A percentile compares a stretch with the other conserved stretches of the same genome.
These are phyloP conservation scores for Solanum megistacrolobum DNA, from an alignment of 257 asterid genomes.

Conservation along the genomic window DNA sequence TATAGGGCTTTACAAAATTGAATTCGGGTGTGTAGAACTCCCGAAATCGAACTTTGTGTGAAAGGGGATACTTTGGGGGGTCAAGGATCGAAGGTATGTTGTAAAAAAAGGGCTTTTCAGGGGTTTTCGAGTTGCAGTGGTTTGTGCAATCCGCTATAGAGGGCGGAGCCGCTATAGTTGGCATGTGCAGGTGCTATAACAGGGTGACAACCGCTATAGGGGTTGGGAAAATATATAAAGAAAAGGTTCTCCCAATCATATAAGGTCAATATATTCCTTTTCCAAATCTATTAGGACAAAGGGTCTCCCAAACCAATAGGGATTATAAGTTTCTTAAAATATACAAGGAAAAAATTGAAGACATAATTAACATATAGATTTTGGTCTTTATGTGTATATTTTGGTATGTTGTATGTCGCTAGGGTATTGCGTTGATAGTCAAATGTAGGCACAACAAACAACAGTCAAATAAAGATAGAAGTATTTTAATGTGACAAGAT, in stretches of 20 bases:
- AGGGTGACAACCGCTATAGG: not conserved
- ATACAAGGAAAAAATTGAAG: not conserved
- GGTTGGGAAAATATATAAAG: not conserved
- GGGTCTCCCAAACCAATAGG: not conserved
- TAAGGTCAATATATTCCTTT: not conserved
- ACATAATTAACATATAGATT: not conserved
- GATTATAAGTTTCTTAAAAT: too few species aligned
- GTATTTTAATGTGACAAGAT: not conserved
- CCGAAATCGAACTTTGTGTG: fast-evolving
- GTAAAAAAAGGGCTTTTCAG: not conserved
- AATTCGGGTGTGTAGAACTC: not conserved
- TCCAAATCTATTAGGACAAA: not conserved
- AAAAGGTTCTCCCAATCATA: not conserved
- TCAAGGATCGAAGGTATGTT: not conserved
- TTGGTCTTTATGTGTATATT: not conserved
- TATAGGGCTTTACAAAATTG: too few species aligned
- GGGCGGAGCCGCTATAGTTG: not conserved
- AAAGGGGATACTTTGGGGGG: not conserved
- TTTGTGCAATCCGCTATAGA: too few species aligned
- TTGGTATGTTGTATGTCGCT: not conserved
- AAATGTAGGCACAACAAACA: not conserved
- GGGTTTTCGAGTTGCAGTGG: too few species aligned
- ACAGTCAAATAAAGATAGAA: not conserved
- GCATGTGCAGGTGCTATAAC: not conserved
- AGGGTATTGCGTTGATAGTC: not conserved